Percentiles rank a stretch among this genome's conserved stretches.
These are phyloP conservation scores for Osmanthus fragrans DNA, from an alignment of 257 asterid species.

Conservation along the genomic window DNA sequence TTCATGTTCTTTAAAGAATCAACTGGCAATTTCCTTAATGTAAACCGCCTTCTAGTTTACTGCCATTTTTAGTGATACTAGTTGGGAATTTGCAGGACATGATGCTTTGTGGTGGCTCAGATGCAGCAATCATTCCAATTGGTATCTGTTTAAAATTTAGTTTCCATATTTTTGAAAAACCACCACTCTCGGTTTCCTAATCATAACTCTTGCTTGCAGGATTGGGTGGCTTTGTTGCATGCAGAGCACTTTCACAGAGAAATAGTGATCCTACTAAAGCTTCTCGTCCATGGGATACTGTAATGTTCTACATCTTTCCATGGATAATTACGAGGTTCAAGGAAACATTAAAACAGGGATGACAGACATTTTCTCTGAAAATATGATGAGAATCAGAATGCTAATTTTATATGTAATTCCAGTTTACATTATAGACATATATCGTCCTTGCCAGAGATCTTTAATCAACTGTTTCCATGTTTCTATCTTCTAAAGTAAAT, in stretches of 20 bases:
- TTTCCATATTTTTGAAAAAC: constrained; percentile 13
- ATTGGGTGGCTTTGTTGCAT: constrained; percentile 96
- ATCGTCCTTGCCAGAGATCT: constrained; percentile 4
- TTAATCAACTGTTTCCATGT: constrained; percentile 4
- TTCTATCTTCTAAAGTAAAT: not conserved
- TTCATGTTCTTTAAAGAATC: constrained; percentile 9
- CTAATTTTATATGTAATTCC: constrained; percentile 10
- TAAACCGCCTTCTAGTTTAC: constrained; percentile 15
- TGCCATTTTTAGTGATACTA: constrained; percentile 18
- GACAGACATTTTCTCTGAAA: constrained; percentile 17
- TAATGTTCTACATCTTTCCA: constrained; percentile 43
- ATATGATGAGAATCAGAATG: constrained; percentile 23
- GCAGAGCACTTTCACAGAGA: constrained; percentile 86
- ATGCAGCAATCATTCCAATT: constrained; percentile 89
- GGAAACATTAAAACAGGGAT: not conserved
- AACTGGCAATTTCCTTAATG: constrained; percentile 12
- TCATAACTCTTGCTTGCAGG: constrained; percentile 52
- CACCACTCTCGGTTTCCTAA: constrained; percentile 16
- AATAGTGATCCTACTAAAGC: constrained; percentile 89
- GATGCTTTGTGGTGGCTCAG: constrained; percentile 99
- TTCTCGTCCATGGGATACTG: constrained; percentile 96
- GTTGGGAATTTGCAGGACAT: constrained; percentile 62
- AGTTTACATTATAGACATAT: not conserved
- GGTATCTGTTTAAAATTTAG: constrained; percentile 45
- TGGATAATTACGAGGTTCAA: not conserved